A percentile compares a stretch with the other conserved stretches of the same genome.
These are phyloP conservation scores for Pseudomassariella vexata DNA, from an alignment of 2,329 filamentous ascomycete species.

Conservation along the genomic window DNA sequence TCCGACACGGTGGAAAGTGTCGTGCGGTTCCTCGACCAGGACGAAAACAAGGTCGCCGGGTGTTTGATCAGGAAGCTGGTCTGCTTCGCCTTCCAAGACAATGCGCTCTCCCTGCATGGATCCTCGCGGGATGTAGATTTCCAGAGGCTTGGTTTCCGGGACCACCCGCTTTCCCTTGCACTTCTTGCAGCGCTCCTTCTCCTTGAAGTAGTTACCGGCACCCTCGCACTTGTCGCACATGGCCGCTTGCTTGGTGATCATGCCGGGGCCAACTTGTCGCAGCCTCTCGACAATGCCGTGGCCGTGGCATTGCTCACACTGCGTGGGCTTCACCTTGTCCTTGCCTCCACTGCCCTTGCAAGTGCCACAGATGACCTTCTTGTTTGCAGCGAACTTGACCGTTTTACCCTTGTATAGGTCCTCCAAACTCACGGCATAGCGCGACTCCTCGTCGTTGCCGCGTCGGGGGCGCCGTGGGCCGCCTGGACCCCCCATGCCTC, in stretches of 20 bases:
- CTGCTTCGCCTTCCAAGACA: constrained; percentile 85
- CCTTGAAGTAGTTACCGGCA: constrained; percentile 80
- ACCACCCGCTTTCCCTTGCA: constrained; percentile 90
- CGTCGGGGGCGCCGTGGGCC: constrained; percentile 59
- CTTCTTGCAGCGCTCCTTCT: constrained; percentile 98
- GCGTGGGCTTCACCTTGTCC: constrained; percentile 78
- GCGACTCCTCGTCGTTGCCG: constrained; percentile 79
- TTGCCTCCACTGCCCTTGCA: constrained; percentile 91
- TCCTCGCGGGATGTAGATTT: constrained; percentile 91
- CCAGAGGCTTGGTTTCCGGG: constrained; percentile 87
- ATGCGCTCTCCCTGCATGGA: constrained; percentile 85
- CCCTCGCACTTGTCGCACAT: constrained; percentile 80
- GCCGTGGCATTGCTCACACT: constrained; percentile 81
- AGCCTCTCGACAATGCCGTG: constrained; percentile 71
- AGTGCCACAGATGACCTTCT: constrained; percentile 80
- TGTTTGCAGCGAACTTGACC: constrained; percentile 91
- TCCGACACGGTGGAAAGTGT: constrained; percentile 75
- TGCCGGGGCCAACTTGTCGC: constrained; percentile 77
- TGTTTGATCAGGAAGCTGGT: constrained; percentile 82
- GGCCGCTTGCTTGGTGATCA: constrained; percentile 76
- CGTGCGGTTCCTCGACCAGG: constrained; percentile 74
- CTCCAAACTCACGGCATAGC: constrained; percentile 86
- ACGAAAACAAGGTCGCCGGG: constrained; percentile 93
- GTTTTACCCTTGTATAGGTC: constrained; percentile 99
- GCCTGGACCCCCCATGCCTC: constrained; percentile 30